Base-by-base conservation (phyloP, 495 filamentous ascomycete species). In the Penicillium macrosclerotiorum region DNA sequence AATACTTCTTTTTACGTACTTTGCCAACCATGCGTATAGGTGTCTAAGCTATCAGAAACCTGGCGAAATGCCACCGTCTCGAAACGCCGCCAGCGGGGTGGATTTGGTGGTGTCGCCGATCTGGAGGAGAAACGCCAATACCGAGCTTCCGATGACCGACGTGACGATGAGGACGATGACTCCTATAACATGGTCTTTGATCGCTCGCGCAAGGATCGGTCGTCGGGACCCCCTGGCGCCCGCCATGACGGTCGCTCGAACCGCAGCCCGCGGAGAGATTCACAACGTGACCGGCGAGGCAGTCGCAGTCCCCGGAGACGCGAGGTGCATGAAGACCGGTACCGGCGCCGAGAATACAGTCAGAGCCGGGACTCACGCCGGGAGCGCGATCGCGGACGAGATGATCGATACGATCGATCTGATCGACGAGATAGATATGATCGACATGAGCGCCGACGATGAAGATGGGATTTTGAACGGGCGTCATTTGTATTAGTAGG, bases 51-150 rank as follows among this genome's bases (percentile, higher is more conserved):
- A 17, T 89, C 88, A n/a, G 88, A 95, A 41, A 83, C 81, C 16
- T 98, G 93, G 93, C 79, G 94, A 40, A 85, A 76, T 45, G 80
- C 85, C 26, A 94, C 90, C n/a, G 93, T 94, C 60, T 74, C 76
- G 9, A 96, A 94, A 70, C 78, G 93, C 23, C 73, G 72, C 42
- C 73, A 78, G 44, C 76, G 73, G 49, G 92, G 92, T 26, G 90
- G 90, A 11, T 97, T 95, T 72, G 93, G 94, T 47, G 93, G 93
- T 40, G 85, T 96, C 14, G 80, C 80, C 27, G 78, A 82, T 47
- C 68, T 98, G 36, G 90, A 97, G 70, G 89, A 90, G 74, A 86
- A 89, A 70, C 78, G 86, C 37, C 90, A 97, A 52, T 98, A 96
- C 60, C 79, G 89, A 43, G 61, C 54, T 9, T 82, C 81, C 16